phyloP scores from a whole-genome alignment of 129 eudicot genomes.

The Daucus carota region DH1_v3.0 NC_030383.2:9024501-9025000 shows the following conservation, averaged over 20 bases:
- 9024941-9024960: not conserved
- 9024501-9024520: not conserved
- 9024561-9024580: not conserved
- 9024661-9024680: not conserved
- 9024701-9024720: not conserved
- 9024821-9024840: not conserved
- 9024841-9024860: not conserved
- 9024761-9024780: not conserved
- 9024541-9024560: not conserved
- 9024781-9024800: not conserved
- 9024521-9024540: not conserved
- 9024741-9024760: not conserved
- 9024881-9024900: too few relatives aligned
- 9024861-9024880: not conserved
- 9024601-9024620: not conserved
- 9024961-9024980: too few relatives aligned
- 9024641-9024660: not conserved
- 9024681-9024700: not conserved
- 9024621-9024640: not conserved
- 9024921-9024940: not conserved
- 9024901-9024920: too few relatives aligned
- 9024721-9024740: not conserved
- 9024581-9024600: not conserved
- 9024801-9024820: not conserved
- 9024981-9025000: too few relatives aligned